A percentile compares a stretch with the other conserved stretches of the same genome.
Conservation (phyloP, 768 basidiomycete genomes). For the Trametes cingulata region DNA sequence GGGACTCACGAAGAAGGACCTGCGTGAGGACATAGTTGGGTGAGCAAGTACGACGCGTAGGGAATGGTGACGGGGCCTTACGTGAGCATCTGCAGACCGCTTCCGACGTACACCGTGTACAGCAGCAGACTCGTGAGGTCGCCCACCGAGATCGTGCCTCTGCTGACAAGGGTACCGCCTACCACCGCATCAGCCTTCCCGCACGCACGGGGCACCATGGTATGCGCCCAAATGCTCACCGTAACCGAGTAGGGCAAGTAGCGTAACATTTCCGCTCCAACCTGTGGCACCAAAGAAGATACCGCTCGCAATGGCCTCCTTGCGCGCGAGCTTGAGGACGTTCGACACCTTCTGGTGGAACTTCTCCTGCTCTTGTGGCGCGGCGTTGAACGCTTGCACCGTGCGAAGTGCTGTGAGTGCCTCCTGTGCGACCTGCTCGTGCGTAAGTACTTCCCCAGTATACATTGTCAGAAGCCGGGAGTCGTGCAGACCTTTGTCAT, state of each 20-base stretch:
- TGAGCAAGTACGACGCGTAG: no score
- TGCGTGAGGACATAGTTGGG: slow-evolving; percentile 11
- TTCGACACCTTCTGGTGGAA: slow-evolving; percentile 66
- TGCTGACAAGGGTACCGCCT: slow-evolving; percentile 91
- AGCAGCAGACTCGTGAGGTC: slow-evolving; percentile 87
- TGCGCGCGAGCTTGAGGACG: slow-evolving; percentile 75
- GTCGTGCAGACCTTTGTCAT: slow-evolving; percentile 68
- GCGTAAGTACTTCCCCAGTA: not conserved
- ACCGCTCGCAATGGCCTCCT: slow-evolving; percentile 87
- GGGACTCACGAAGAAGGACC: slow-evolving; percentile 41
- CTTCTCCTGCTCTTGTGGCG: slow-evolving; percentile 70
- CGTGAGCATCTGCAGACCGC: slow-evolving; percentile 78
- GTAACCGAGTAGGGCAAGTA: slow-evolving; percentile 88
- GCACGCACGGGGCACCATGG: no score
- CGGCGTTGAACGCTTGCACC: slow-evolving; percentile 89
- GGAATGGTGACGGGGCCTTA: slow-evolving; percentile 35
- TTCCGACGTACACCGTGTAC: slow-evolving; percentile 89
- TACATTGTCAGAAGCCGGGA: no score
- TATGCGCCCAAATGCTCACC: slow-evolving; percentile 47
- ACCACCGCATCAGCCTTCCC: not conserved
- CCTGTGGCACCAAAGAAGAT: slow-evolving; percentile 93
- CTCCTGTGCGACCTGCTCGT: slow-evolving; percentile 76
- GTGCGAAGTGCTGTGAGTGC: slow-evolving; percentile 85
- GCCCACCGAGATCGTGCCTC: slow-evolving; percentile 87
- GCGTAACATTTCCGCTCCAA: slow-evolving; percentile 91